phyloP scores from a whole-genome alignment of 352 stramenopile genomes.

The Phytophthora rubi region DNA sequence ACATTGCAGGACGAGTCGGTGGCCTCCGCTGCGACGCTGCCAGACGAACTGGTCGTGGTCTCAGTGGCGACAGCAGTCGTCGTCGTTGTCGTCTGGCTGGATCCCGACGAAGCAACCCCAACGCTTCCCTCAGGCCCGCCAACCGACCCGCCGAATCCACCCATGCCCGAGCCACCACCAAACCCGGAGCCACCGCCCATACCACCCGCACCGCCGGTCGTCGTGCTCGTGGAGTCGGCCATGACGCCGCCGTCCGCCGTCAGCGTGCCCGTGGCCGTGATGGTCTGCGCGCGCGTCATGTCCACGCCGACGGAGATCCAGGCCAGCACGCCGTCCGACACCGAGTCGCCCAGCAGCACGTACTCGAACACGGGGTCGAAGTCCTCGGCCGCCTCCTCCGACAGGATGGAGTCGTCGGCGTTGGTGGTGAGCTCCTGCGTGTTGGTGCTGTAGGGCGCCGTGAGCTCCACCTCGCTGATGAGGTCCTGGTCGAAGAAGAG shows the following conservation, averaged over 20 bases:
- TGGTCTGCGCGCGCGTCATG: conserved; percentile 26
- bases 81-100: not conserved
- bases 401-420: conserved; percentile 32
- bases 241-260: conserved; percentile 27
- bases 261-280: conserved; percentile 19
- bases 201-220: not conserved
- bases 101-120: not conserved
- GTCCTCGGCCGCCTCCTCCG: conserved; percentile 33
- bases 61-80: not conserved
- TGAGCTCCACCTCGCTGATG: conserved; percentile 30
- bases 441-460: conserved; percentile 35
- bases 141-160: conserved; percentile 16
- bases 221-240: conserved; percentile 23
- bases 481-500: conserved; percentile 40
- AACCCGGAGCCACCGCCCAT: conserved; percentile 10
- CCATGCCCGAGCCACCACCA: conserved; percentile 15
- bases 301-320: conserved; percentile 51
- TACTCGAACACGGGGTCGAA: conserved; percentile 50
- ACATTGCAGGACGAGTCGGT: not conserved
- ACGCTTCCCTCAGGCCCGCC: conserved; percentile 9
- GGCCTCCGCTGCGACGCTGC: not conserved
- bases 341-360: conserved; percentile 37
- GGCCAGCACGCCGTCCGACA: conserved; percentile 41
- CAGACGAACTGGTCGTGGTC: not conserved
- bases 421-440: conserved; percentile 36